phyloP scores from a whole-genome alignment of 768 basidiomycete species.

The Termitomyces sp. region DNA sequence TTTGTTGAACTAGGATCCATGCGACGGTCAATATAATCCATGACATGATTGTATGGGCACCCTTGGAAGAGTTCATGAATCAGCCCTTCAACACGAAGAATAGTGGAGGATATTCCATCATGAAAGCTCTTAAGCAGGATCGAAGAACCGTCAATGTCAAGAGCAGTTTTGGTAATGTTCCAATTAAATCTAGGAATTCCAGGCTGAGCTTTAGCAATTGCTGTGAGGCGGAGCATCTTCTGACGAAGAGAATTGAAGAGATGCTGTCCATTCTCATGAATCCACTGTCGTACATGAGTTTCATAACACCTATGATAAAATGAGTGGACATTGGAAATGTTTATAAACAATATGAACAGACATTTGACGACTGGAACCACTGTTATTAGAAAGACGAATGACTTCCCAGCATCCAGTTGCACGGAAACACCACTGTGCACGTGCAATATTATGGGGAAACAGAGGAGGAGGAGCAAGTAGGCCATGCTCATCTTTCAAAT shows the following conservation, averaged over 20 bases:
- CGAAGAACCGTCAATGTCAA: background rate
- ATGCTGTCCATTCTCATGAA: background rate
- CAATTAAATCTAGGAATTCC: background rate
- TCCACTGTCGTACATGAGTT: background rate
- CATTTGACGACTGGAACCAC: background rate
- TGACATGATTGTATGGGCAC: background rate
- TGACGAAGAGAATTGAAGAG: background rate
- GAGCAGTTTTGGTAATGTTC: background rate
- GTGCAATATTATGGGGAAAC: background rate
- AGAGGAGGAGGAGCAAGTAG: background rate
- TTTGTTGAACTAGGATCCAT: background rate
- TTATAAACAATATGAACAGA: background rate
- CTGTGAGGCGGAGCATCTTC: background rate
- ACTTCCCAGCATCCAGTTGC: background rate
- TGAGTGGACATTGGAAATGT: background rate
- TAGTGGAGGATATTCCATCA: no score
- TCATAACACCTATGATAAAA: background rate
- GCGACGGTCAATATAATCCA: background rate
- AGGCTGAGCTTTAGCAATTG: background rate
- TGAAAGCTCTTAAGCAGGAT: background rate
- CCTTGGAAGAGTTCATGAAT: background rate
- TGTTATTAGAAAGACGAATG: no score
- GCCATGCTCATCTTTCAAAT: background rate
- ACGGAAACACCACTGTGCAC: conserved; percentile 3
- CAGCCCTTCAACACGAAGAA: background rate